Conservation (phyloP, 352 stramenopile species). For the Pythium phragmiticola region DNA sequence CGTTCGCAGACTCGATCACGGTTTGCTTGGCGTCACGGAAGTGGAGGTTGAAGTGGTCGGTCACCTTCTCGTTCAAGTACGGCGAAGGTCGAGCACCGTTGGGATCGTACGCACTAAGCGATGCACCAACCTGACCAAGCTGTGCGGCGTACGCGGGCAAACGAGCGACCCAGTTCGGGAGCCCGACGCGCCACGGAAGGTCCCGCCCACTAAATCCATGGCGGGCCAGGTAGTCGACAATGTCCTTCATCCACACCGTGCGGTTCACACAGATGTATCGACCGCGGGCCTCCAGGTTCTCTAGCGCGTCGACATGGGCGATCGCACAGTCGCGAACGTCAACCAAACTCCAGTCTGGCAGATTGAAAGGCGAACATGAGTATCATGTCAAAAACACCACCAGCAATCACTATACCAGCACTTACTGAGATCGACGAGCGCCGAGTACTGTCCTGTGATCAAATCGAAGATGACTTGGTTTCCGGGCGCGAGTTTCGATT, state of each 20-base stretch:
- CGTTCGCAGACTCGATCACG: constrained; percentile 79
- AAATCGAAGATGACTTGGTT: constrained; percentile 89
- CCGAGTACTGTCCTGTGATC: constrained; percentile 84
- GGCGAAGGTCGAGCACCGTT: constrained; percentile 54
- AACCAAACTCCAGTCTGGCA: constrained; percentile 78
- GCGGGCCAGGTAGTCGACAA: constrained; percentile 79
- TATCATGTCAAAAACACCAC: neutral
- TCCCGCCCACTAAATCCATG: constrained; percentile 87
- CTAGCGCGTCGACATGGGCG: constrained; percentile 78
- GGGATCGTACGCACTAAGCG: constrained; percentile 66
- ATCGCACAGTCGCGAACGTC: constrained; percentile 83
- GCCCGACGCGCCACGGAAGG: constrained; percentile 76
- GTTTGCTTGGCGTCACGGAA: constrained; percentile 64
- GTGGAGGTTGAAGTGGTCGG: constrained; percentile 75
- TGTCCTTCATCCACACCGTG: constrained; percentile 87
- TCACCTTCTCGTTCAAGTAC: constrained; percentile 80
- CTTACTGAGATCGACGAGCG: constrained; percentile 82
- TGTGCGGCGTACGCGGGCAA: constrained; percentile 85
- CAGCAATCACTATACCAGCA: neutral
- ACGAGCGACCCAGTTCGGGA: constrained; percentile 82
- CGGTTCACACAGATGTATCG: constrained; percentile 88
- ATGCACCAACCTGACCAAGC: constrained; percentile 80
- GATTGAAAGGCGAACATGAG: neutral
- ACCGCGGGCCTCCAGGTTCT: constrained; percentile 80
- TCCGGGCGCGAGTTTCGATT: constrained; percentile 77